A percentile compares a stretch with the other conserved stretches of the same genome.
phyloP scores from a whole-genome alignment of 148 eudicot genomes.

The Vaccinium darrowii region DNA sequence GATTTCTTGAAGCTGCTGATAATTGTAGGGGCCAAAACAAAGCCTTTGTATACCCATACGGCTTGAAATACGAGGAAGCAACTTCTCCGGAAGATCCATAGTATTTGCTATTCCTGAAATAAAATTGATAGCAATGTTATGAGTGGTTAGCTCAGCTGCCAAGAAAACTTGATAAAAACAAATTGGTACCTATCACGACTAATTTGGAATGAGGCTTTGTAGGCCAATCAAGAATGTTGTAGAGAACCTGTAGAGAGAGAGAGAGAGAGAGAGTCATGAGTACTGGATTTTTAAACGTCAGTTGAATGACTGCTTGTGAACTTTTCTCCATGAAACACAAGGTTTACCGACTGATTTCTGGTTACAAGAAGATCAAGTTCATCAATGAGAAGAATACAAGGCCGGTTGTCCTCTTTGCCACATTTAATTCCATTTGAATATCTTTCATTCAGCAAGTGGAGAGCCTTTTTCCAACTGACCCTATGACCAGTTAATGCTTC shows the following conservation, averaged over 20 bases:
- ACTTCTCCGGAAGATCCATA: slow-evolving; percentile 99
- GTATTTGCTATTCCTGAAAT: slow-evolving; percentile 94
- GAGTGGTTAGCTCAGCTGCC: neutral
- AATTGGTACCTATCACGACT: slow-evolving; percentile 74
- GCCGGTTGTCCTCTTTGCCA: slow-evolving; percentile 69
- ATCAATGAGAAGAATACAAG: slow-evolving; percentile 91
- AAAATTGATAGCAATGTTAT: neutral
- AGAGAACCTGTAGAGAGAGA: slow-evolving; percentile 62
- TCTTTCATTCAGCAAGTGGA: slow-evolving; percentile 75
- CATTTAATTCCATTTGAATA: slow-evolving; percentile 69
- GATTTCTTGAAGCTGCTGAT: slow-evolving; percentile 94
- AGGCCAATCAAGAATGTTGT: slow-evolving; percentile 99
- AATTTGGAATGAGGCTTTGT: slow-evolving; percentile 88
- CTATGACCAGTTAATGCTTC: slow-evolving; percentile 91
- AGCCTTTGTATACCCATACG: slow-evolving; percentile 97
- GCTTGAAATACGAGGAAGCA: slow-evolving; percentile 97
- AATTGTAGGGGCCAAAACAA: slow-evolving; percentile 91
- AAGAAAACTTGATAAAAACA: slow-evolving; percentile 3
- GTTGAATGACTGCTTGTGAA: neutral
- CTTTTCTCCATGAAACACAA: neutral
- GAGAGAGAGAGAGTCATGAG: neutral
- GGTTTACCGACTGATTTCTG: slow-evolving; percentile 82
- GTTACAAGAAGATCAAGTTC: slow-evolving; percentile 97
- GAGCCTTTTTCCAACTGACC: slow-evolving; percentile 93
- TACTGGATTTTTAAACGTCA: neutral